phyloP scores from a whole-genome alignment of 1,284 basidiomycete genomes.

The Marasmius tenuissimus region DNA sequence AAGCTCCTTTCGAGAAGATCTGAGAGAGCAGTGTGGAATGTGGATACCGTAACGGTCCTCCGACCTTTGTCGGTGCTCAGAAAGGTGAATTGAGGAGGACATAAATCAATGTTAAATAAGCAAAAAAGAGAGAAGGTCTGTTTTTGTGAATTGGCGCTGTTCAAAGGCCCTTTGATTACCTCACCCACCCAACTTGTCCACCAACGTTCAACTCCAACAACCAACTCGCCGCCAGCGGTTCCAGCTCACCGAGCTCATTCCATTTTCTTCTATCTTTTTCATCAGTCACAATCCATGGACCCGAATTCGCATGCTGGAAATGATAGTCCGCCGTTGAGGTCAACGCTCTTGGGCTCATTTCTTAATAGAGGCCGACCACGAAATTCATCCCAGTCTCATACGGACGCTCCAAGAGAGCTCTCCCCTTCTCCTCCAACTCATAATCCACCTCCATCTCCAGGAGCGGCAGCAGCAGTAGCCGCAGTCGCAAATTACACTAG shows the following conservation, averaged over 20 bases:
- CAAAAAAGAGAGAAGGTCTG: too few relatives aligned
- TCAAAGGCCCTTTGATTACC: not conserved
- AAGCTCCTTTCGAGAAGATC: too few relatives aligned
- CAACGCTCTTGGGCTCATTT: slow-evolving; percentile 45
- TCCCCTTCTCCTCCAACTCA: slow-evolving; percentile 32
- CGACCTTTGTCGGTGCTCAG: too few relatives aligned
- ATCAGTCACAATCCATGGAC: slow-evolving; percentile 1
- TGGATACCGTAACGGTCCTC: too few relatives aligned
- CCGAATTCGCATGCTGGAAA: slow-evolving; percentile 5
- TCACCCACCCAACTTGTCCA: not conserved
- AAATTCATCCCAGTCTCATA: slow-evolving; percentile 44
- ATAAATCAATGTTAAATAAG: too few relatives aligned
- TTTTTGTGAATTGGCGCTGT: not conserved
- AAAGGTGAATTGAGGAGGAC: too few relatives aligned
- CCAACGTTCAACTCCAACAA: not conserved
- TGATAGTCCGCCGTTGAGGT: slow-evolving; percentile 10
- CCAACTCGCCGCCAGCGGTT: not conserved
- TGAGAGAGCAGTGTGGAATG: too few relatives aligned
- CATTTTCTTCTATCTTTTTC: not conserved
- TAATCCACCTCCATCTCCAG: slow-evolving; percentile 23
- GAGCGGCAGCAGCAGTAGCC: slow-evolving; percentile 13
- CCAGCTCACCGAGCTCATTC: not conserved
- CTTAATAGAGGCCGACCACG: slow-evolving; percentile 41
- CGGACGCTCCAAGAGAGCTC: slow-evolving; percentile 27
- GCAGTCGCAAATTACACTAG: slow-evolving; percentile 15